Base-by-base conservation (phyloP, 2,329 filamentous ascomycete species). In the Lachnellula subtilissima region DNA sequence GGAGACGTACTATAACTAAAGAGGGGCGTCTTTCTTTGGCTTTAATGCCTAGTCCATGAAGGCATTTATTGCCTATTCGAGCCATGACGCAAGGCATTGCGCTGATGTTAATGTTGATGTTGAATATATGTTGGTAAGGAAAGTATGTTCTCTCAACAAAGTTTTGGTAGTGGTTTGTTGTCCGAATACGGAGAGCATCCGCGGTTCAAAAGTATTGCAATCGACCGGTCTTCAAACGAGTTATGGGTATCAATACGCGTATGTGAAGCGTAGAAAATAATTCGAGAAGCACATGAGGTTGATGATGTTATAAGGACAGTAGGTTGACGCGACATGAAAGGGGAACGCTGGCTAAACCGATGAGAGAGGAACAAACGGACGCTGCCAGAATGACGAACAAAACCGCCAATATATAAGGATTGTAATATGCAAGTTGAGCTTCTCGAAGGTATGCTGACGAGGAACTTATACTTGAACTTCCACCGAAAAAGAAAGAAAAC, bases 1-100 rank as follows among this genome's bases (percentile, higher is more conserved):
- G 36, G 12, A 42, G 36, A 55, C 58, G 23, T 48, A 64, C 63
- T 35, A 65, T 65, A 7, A 59, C 53, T 17, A 64, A 47, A 35
- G 52, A 37, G 46, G 60, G 60, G 2, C 45, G 52, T 14, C 36
- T 42, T 11, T 53, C 23, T 51, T 64, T 65, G 39, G 50, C 17
- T 54, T 57, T 64, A 2, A 61, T 15, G 40, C 60, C 50, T 2
- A 64, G 22, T 1, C 45, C 51, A 40, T 62, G 55, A 17, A 63
- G 57, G 52, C 52, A 64, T 52, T 55, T 62, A 15, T 45, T 59
- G 35, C 61, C 51, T 22, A 58, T 42, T 40, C 48, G 54, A 37
- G 48, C 53, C 25, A 60, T n/a, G 11, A 56, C 48, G 53, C 60
- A 64, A 22, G 52, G 36, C 61, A 64, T 63, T 25, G 40, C 52